Evolutionary conservation across 768 basidiomycete genomes (phyloP).

Genomic region (Guyanaporus albipodus): DNA sequence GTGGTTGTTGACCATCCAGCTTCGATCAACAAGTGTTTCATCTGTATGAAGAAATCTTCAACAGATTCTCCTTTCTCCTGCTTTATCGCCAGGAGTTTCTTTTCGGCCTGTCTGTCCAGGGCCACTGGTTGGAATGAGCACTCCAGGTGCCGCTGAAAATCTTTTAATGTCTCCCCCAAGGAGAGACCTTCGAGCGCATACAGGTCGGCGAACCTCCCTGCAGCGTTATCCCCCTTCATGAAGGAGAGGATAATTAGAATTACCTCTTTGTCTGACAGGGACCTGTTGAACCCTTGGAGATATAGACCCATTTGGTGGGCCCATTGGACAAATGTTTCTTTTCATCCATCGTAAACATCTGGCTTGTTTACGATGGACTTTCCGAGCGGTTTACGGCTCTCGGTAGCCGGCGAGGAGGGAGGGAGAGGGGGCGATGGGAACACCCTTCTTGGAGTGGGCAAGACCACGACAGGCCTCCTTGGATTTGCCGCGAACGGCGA

Average conservation of each 20-base stretch:
- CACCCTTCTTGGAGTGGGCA: no score
- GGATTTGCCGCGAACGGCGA: no score
- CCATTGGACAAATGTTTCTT: not conserved
- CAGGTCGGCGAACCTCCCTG: not conserved
- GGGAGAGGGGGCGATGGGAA: no score
- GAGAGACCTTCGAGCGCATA: not conserved
- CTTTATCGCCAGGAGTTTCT: not conserved
- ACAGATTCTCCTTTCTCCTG: not conserved
- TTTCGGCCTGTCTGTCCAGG: not conserved
- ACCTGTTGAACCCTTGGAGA: not conserved
- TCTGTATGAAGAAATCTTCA: not conserved
- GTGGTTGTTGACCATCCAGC: fast-evolving
- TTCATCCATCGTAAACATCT: not conserved
- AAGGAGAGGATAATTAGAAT: not conserved
- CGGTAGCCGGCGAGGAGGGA: no score
- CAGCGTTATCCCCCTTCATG: not conserved
- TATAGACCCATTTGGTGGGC: not conserved
- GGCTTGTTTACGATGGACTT: not conserved
- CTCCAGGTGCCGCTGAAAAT: not conserved
- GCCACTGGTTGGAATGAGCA: not conserved
- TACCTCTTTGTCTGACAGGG: not conserved
- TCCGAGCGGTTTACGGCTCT: not conserved
- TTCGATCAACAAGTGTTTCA: not conserved
- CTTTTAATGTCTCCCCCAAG: no score
- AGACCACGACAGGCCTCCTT: no score